phyloP scores from a whole-genome alignment of 495 filamentous ascomycete species.

The Tuber borchii region DNA sequence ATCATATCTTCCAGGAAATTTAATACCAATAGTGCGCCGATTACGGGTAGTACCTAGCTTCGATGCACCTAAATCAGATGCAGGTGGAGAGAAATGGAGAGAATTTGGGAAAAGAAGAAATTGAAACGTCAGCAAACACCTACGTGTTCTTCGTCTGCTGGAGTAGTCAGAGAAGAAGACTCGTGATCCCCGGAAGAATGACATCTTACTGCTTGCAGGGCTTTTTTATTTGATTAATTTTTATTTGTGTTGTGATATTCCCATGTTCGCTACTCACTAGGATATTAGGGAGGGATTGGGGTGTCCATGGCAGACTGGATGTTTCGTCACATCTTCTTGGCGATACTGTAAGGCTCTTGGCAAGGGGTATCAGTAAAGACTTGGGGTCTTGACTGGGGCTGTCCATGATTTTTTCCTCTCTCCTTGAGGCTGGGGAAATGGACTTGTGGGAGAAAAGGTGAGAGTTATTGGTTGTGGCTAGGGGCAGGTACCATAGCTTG shows the following conservation, averaged over 20 bases:
- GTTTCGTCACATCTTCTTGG: not conserved
- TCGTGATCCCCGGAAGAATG: constrained; percentile 14
- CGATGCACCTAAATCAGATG: not conserved
- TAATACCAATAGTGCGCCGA: not conserved
- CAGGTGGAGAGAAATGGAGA: not conserved
- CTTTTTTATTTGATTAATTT: not conserved
- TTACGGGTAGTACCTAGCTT: not conserved
- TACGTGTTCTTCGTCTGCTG: constrained; percentile 29
- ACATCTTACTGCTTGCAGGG: constrained; percentile 19
- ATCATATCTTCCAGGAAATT: not conserved
- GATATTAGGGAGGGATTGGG: not conserved
- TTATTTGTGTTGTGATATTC: not conserved
- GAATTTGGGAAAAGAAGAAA: not conserved
- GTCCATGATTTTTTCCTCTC: not conserved
- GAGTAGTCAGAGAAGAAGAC: constrained; percentile 11
- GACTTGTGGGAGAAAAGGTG: not conserved
- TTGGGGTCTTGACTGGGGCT: not conserved
- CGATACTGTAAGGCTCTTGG: not conserved
- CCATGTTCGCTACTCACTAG: not conserved
- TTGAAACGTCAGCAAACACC: constrained; percentile 18
- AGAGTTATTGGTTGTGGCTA: not conserved
- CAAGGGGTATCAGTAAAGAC: not conserved
- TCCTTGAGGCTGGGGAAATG: not conserved
- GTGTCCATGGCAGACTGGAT: not conserved
- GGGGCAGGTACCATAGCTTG: not conserved